Base-by-base conservation (phyloP, 164 flowering plant species). In the Kalanchoe fedtschenkoi region DNA sequence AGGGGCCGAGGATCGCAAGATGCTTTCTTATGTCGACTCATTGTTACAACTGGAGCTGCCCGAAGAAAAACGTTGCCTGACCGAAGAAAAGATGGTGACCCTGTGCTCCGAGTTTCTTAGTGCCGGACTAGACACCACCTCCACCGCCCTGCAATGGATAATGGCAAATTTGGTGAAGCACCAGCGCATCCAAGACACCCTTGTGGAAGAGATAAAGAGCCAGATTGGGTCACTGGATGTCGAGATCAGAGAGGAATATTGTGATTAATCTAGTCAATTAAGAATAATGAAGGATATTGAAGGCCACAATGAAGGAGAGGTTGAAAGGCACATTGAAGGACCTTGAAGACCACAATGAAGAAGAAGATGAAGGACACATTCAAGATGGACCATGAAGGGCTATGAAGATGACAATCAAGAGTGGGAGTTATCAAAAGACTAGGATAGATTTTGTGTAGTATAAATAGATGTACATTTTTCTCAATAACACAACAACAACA, bases 121-220 rank as follows among this genome's bases (percentile, higher is more conserved):
- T 43, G 83, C 69, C 0, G 81, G 81, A 24, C 77, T 78, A 0
- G 83, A 81, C 54, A 79, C 81, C 0, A 75, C 85, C 15, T 35
- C 76, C 33, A 67, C 85, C 5, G 68, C 78, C 3, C 35, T 81
- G 57, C 75, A 81, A 29, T 78, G 85, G 82, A 67, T 69, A 17
- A 76, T 76, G 80, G 80, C 76, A 2, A 75, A 77, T 58, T 56
- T 77, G 29, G 77, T 77, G 7, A 77, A 74, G 68, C 17, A 74
- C 39, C 80, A 64, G 5, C 17, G 58, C 1, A 56, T 74, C 22
- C 80, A 77, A 38, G 69, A 44, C 0, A 74, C 65, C 38, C 65
- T 77, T 10, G 59, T 69, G 41, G 51, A 63, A 3, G 76, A 77
- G 62, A 69, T 77, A 7, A 21, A 17, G 2, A 32, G 46, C 0